Base-by-base conservation (phyloP, 140 eudicot genomes). In the Oenanthe javanica region DNA sequence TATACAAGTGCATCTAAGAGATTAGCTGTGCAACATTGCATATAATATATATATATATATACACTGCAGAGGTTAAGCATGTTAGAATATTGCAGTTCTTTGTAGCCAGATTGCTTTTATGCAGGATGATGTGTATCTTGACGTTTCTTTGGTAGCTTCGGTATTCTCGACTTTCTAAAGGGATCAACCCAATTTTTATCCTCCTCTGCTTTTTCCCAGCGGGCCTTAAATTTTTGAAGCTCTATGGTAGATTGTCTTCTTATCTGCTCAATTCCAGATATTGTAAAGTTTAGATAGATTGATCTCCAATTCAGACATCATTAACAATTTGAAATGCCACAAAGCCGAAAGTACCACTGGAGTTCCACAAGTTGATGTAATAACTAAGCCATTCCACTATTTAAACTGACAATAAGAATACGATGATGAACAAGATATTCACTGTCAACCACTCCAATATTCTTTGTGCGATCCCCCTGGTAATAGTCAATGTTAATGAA, bases 141-240 rank as follows among this genome's bases (percentile, higher is more conserved):
- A 25, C 64, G 70, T 80, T 27, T 66, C 31, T 63, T 81, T 74
- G 78, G 43, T 23, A 23, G 59, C 31, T 84, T 71, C 43, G 82
- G 73, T 79, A 84, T 76, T 47, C 89, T 83, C 76, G 75, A 83
- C 69, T 86, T 80, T 76, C 77, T 79, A 36, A 88, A 92, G n/a
- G 93, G 96, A 84, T 92, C 98, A 42, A 85, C 94, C 98, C 98
- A 94, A 47, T 87, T 79, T 76, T 4, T 71, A 80, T 94, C 97
- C 77, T 89, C 91, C 83, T 86, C 83, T 18, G 98, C 98, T 81
- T 84, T 75, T 79, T 94, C 93, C 98, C 98, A 94, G 18, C 98
- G 86, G 42, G 87, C 88, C 84, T 90, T 90, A 66, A 94, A 94
- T 27, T 43, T 88, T 73, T 84, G 85, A 57, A 92, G 95, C 89